Base-by-base conservation (phyloP, 306 rosid genomes). In the Dryas octopetala region DNA sequence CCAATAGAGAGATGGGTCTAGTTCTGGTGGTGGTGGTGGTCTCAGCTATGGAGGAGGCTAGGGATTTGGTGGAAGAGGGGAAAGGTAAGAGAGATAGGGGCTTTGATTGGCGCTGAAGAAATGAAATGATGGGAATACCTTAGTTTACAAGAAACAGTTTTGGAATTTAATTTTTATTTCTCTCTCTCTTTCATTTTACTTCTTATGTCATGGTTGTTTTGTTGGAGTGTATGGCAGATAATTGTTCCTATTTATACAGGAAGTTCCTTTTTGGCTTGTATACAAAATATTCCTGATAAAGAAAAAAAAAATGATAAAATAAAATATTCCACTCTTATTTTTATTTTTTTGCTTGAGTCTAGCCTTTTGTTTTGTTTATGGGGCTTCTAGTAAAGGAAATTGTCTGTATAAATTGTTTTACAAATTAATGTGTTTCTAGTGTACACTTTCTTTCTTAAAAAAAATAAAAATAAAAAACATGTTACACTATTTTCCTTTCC, bases 81-180 rank as follows among this genome's bases (percentile, higher is more conserved):
- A 54, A 70, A 38, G 52, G 51, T 49, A 28, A 66, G 55, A 86
- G 86, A 75, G 75, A 79, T 89, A 77, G 69, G 69, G 79, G 71
- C 86, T 83, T 95, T 95, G 99, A 92, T 92, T 95, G 93, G 85
- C 83, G 91, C 80, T 77, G 93, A 96, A 96, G 99, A 83, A 90
- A 96, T 91, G 99, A 83, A 90, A 96, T 91, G 66, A 82, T 86
- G 88, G 90, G 92, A 73, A 73, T 95, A 92, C 99, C 98, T 95
- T 95, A 89, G 87, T 88, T 90, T 86, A 82, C 99, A 95, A 95
- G 99, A 90, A 88, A 95, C 90, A 86, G 88, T 83, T 74, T 71
- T 74, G 48, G 28, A 32, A 60, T 58, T 71, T 59, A 23, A 67
- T 75, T 63, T 73, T 60, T 23, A 46, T 73, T 32, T 60, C 58